phyloP scores from a whole-genome alignment of 2,329 filamentous ascomycete genomes.

The Eurotiales sp. region DNA sequence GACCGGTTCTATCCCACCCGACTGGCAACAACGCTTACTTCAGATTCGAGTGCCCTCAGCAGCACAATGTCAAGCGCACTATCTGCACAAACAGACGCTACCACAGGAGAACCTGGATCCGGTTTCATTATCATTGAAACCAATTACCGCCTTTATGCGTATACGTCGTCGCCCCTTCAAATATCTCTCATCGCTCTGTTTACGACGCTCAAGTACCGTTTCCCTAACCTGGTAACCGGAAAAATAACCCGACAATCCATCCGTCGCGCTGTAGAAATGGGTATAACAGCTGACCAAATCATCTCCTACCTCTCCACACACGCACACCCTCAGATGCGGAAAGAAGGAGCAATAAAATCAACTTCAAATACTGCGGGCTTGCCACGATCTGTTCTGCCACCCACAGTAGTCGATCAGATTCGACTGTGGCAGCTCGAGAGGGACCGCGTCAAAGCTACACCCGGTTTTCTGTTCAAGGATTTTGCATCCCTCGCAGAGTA shows the following conservation, averaged over 20 bases:
- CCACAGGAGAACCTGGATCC: constrained; percentile 28
- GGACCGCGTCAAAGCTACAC: constrained; percentile 81
- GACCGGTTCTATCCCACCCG: constrained; percentile 79
- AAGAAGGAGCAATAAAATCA: constrained; percentile 44
- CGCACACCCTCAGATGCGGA: constrained; percentile 90
- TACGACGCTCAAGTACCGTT: constrained; percentile 80
- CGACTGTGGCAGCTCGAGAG: constrained; percentile 96
- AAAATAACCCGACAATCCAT: constrained; percentile 87
- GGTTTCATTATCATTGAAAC: constrained; percentile 96
- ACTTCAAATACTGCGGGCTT: constrained; percentile 37
- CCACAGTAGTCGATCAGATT: constrained; percentile 96
- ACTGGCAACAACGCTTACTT: constrained; percentile 88
- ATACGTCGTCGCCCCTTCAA: constrained; percentile 88
- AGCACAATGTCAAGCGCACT: constrained; percentile 67
- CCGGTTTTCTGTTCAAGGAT: constrained; percentile 85
- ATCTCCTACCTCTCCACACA: constrained; percentile 88
- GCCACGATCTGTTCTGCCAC: constrained; percentile 69
- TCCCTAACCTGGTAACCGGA: constrained; percentile 89
- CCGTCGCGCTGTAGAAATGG: constrained; percentile 77
- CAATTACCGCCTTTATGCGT: constrained; percentile 96
- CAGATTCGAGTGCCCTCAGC: constrained; percentile 67
- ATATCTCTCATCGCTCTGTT: constrained; percentile 93
- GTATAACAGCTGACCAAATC: constrained; percentile 93
- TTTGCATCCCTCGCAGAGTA: constrained; percentile 70
- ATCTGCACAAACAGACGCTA: constrained; percentile 30